These are phyloP conservation scores for Aspergillus viridinutans DNA, from an alignment of 2,329 filamentous ascomycete genomes.

Conservation along the genomic window DNA sequence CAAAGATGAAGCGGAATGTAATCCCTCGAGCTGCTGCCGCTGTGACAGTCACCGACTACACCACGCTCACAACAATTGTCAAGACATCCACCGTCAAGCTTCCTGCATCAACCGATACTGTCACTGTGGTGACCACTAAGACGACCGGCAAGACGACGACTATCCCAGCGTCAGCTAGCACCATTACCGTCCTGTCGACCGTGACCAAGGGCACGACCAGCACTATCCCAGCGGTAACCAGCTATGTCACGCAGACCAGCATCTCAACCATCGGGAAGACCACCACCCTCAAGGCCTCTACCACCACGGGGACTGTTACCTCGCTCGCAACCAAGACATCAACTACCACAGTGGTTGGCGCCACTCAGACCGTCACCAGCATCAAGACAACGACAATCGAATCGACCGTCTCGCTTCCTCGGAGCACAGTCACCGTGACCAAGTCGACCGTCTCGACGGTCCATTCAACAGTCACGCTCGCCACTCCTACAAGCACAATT, in stretches of 20 bases:
- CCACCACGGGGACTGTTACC: constrained; percentile 10
- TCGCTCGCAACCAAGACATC: constrained; percentile 11
- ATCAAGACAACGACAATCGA: constrained; percentile 11
- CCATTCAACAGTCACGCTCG: constrained; percentile 17
- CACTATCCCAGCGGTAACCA: constrained; percentile 9
- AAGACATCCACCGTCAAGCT: neutral
- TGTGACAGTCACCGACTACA: neutral
- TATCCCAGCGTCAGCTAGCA: constrained; percentile 17
- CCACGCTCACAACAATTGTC: neutral
- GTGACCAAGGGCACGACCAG: constrained; percentile 11
- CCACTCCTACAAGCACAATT: constrained; percentile 21
- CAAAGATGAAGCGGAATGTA: neutral
- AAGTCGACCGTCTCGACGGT: constrained; percentile 8
- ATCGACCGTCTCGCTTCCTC: constrained; percentile 9
- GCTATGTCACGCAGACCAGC: constrained; percentile 9
- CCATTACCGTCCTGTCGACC: constrained; percentile 9
- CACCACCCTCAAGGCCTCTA: constrained; percentile 21
- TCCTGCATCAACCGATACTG: constrained; percentile 14
- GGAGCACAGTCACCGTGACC: constrained; percentile 10
- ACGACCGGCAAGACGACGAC: constrained; percentile 10
- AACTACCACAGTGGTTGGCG: constrained; percentile 6
- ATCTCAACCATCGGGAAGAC: constrained; percentile 14
- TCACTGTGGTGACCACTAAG: constrained; percentile 8
- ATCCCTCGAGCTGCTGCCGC: neutral
- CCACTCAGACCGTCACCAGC: constrained; percentile 10